Base-by-base conservation (phyloP, 768 basidiomycete species). In the Boletus pseudopeckii region DNA sequence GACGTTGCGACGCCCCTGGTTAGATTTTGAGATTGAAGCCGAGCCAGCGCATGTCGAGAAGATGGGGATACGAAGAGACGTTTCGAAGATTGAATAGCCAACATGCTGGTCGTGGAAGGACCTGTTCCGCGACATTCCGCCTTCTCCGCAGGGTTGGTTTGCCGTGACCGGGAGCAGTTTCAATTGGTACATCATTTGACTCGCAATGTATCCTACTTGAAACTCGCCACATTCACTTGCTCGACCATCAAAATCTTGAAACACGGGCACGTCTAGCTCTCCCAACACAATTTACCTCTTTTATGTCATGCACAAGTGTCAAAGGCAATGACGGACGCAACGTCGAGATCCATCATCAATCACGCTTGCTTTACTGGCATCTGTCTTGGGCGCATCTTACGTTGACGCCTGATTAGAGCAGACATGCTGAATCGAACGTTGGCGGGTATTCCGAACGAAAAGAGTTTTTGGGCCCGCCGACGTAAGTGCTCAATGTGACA, bases 1-100 rank as follows among this genome's bases (percentile, higher is more conserved):
- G 66, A 57, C 1, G 59, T 67, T 20, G 64, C 56, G 17, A 68
- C 7, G 20, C 50, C 45, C n/a, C 62, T 63, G 13, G 51, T 40
- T 20, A 50, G 32, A 14, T 34, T 7, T 48, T 43, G 18, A 1
- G 48, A 50, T 43, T 42, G 49, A 48, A 43, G 39, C 33, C 33
- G 48, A 30, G 22, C 28, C 5, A 38, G 10, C 1, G 44, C 37
- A 57, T 8, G 42, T 45, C 53, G 53, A 45, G 48, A 37, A 14
- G 30, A 46, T 33, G 30, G 2, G 9, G 45, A 57, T 36, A 42
- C 32, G 24, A 53, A 11, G 33, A 57, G 39, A 24, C 20, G 43
- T 24, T 39, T 53, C 15, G 48, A 28, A 0, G 48, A 30, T 40
- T 36, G 58, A n/a, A 34, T 9, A 17, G 46, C 13, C 46, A 42